Conservation (phyloP, 2,329 filamentous ascomycete species). For the Fusarium redolens region DNA sequence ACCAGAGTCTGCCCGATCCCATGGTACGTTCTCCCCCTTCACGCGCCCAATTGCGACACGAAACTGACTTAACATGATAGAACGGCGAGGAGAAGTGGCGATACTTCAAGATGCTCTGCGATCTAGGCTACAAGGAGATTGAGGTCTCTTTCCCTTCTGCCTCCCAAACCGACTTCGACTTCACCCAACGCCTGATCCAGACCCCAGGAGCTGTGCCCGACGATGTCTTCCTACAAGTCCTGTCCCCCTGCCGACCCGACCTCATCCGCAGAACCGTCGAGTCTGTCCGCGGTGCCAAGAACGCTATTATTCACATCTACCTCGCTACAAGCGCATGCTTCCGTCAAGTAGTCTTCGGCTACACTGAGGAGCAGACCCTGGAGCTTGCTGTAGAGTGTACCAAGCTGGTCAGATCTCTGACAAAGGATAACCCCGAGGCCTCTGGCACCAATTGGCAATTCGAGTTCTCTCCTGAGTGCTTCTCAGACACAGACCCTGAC, state of each 20-base stretch:
- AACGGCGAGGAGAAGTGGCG: constrained; percentile 94
- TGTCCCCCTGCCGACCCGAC: constrained; percentile 91
- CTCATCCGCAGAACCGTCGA: constrained; percentile 89
- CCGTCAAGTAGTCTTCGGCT: constrained; percentile 88
- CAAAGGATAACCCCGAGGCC: constrained; percentile 77
- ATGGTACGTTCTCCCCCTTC: constrained; percentile 71
- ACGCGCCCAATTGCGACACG: not conserved
- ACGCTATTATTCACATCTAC: constrained; percentile 95
- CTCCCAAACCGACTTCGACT: constrained; percentile 95
- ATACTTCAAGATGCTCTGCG: constrained; percentile 94
- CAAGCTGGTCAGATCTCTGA: constrained; percentile 87
- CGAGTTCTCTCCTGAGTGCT: constrained; percentile 87
- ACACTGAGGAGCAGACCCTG: constrained; percentile 83
- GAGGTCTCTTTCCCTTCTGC: constrained; percentile 96
- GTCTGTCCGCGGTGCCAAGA: constrained; percentile 88
- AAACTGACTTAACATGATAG: constrained; percentile 55
- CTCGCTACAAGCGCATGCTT: constrained; percentile 97
- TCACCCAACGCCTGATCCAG: constrained; percentile 86
- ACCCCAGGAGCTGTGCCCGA: constrained; percentile 53
- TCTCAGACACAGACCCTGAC: constrained; percentile 89
- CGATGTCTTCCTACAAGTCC: constrained; percentile 91
- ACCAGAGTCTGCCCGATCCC: constrained; percentile 91
- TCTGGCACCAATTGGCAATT: constrained; percentile 77
- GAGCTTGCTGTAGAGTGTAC: constrained; percentile 87
- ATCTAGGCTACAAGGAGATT: constrained; percentile 97